Evolutionary conservation across 1,284 basidiomycete species (phyloP).

Genomic region (Cystodermella granulosa): DNA sequence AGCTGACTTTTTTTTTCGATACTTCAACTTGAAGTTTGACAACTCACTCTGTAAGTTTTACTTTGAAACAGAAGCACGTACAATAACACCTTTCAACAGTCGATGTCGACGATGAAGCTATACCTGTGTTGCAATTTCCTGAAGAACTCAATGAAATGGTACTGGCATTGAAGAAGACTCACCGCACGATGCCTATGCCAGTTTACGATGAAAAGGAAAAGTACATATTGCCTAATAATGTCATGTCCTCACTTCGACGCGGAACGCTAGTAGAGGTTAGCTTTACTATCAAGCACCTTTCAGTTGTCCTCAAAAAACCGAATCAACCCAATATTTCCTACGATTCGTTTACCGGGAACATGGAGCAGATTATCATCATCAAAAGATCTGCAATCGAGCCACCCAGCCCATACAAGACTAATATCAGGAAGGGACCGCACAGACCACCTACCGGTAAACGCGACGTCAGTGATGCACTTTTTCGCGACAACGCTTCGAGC

Average conservation of each 20-base stretch:
- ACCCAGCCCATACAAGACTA: not conserved
- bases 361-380: not conserved
- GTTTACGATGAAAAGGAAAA: not conserved
- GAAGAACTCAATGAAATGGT: too few species aligned
- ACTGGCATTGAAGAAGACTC: not conserved
- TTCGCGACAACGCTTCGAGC: too few species aligned
- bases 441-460: too few species aligned
- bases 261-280: not conserved
- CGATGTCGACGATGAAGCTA: too few species aligned
- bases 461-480: too few species aligned
- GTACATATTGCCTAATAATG: not conserved
- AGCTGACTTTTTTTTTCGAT: too few species aligned
- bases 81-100: too few species aligned
- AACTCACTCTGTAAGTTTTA: too few species aligned
- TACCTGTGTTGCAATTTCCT: too few species aligned
- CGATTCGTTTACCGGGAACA: not conserved
- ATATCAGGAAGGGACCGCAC: not conserved
- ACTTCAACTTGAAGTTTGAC: too few species aligned
- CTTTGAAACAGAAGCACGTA: too few species aligned
- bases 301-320: not conserved
- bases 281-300: not conserved
- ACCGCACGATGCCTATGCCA: not conserved
- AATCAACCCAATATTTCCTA: too few species aligned
- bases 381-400: not conserved
- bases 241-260: not conserved